Evolutionary conservation across 495 filamentous ascomycete species (phyloP).

Genomic region (Penicillium simplicissimum): DNA sequence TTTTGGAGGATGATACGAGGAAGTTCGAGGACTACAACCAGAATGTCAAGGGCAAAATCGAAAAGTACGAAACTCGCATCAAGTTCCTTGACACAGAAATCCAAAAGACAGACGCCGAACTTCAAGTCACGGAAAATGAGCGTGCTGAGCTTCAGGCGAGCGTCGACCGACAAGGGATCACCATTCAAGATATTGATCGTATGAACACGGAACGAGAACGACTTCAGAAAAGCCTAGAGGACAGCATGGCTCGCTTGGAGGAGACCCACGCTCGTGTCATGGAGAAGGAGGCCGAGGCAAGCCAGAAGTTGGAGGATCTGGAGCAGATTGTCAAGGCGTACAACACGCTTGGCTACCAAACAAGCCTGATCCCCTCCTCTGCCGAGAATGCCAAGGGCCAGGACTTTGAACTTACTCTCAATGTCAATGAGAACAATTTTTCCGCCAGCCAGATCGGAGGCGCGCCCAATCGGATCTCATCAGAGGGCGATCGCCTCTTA

Average conservation of each 20-base stretch:
- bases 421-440: constrained; percentile 76
- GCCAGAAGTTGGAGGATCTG: constrained; percentile 80
- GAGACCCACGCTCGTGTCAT: constrained; percentile 78
- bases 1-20: constrained; percentile 83
- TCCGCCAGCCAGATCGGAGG: constrained; percentile 68
- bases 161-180: constrained; percentile 90
- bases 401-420: constrained; percentile 79
- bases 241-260: constrained; percentile 69
- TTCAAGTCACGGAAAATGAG: constrained; percentile 79
- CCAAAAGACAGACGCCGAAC: constrained; percentile 71
- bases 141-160: constrained; percentile 74
- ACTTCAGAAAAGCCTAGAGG: constrained; percentile 79
- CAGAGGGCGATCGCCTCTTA: constrained; percentile 67
- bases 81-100: constrained; percentile 78
- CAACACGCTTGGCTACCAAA: constrained; percentile 92
- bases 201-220: constrained; percentile 95
- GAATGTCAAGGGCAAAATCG: constrained; percentile 71
- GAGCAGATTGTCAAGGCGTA: constrained; percentile 84
- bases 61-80: constrained; percentile 77
- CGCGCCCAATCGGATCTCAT: constrained; percentile 48
- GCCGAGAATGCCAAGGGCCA: constrained; percentile 82
- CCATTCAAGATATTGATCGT: constrained; percentile 95
- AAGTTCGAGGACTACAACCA: constrained; percentile 94
- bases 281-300: constrained; percentile 82
- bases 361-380: constrained; percentile 80